Evolutionary conservation across 2,329 filamentous ascomycete species (phyloP).

Genomic region (Epichloe typhina): DNA sequence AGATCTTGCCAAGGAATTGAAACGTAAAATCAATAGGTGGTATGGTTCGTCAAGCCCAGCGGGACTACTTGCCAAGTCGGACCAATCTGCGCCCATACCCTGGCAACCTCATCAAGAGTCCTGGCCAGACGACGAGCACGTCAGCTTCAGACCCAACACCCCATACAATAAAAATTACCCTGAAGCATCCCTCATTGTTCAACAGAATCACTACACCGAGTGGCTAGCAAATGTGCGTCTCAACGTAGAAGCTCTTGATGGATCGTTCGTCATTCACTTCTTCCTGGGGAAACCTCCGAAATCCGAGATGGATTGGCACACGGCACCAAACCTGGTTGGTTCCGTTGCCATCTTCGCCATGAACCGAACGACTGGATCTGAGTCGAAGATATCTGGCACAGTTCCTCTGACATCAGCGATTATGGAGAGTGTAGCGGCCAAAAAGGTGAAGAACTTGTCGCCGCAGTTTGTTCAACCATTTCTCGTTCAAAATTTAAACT

Average conservation of each 20-base stretch:
- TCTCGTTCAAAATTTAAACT: slow-evolving; percentile 25
- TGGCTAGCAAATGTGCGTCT: slow-evolving; percentile 58
- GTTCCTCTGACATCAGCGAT: slow-evolving; percentile 38
- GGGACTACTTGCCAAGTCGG: slow-evolving; percentile 8
- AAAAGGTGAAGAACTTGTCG: slow-evolving; percentile 24
- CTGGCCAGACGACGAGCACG: neutral
- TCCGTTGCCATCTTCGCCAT: slow-evolving; percentile 44
- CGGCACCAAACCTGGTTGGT: slow-evolving; percentile 44
- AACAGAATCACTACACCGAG: slow-evolving; percentile 36
- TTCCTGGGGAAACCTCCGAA: slow-evolving; percentile 46
- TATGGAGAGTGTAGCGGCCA: slow-evolving; percentile 26
- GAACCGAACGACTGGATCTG: slow-evolving; percentile 19
- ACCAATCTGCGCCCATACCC: neutral
- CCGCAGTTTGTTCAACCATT: slow-evolving; percentile 25
- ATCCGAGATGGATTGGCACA: slow-evolving; percentile 35
- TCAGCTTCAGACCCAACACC: slow-evolving; percentile 13
- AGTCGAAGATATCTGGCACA: slow-evolving; percentile 31
- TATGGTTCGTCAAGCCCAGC: slow-evolving; percentile 21
- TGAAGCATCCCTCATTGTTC: slow-evolving; percentile 19
- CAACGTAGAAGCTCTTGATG: slow-evolving; percentile 44
- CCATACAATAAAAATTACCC: slow-evolving; percentile 14
- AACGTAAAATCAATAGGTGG: slow-evolving; percentile 38
- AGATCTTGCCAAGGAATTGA: slow-evolving; percentile 19
- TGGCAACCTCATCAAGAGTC: neutral
- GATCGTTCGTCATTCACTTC: slow-evolving; percentile 50